Conservation (phyloP, 2,329 filamentous ascomycete genomes). For the Scedosporium boydii region DNA sequence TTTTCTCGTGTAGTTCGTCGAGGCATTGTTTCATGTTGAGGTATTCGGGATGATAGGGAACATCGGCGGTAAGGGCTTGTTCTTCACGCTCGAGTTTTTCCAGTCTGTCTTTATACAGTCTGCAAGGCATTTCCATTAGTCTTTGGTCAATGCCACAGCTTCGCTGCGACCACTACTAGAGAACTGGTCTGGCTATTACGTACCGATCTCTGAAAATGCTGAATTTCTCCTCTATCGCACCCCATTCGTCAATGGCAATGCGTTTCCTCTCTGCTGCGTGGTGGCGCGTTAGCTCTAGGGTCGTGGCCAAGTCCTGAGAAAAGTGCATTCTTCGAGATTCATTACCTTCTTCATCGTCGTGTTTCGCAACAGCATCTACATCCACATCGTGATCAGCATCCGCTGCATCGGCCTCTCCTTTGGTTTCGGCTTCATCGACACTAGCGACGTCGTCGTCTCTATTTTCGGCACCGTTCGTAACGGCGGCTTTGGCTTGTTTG, state of each 20-base stretch:
- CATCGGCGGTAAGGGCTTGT: constrained; percentile 46
- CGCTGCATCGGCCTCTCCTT: constrained; percentile 15
- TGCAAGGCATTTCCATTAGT: constrained; percentile 22
- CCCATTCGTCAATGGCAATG: constrained; percentile 69
- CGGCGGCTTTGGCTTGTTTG: constrained; percentile 23
- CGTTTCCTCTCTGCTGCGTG: constrained; percentile 65
- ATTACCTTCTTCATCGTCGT: constrained; percentile 26
- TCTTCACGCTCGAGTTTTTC: constrained; percentile 68
- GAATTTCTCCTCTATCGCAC: constrained; percentile 81
- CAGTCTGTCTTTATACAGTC: constrained; percentile 81
- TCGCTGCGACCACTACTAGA: background rate
- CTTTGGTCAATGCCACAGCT: background rate
- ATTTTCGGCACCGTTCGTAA: constrained; percentile 11
- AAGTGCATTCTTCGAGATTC: background rate
- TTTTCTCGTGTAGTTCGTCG: constrained; percentile 71
- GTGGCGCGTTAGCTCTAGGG: background rate
- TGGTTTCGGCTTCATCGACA: constrained; percentile 12
- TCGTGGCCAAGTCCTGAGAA: constrained; percentile 2
- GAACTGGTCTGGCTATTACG: constrained; percentile 15
- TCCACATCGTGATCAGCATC: constrained; percentile 41
- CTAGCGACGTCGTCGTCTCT: constrained; percentile 14
- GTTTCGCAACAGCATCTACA: constrained; percentile 46
- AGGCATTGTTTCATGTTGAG: constrained; percentile 83
- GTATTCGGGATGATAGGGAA: constrained; percentile 80
- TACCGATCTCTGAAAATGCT: constrained; percentile 72